These are phyloP conservation scores for Metschnikowia arizonensis DNA, from an alignment of 805 yeast genomes.

Conservation along the genomic window DNA sequence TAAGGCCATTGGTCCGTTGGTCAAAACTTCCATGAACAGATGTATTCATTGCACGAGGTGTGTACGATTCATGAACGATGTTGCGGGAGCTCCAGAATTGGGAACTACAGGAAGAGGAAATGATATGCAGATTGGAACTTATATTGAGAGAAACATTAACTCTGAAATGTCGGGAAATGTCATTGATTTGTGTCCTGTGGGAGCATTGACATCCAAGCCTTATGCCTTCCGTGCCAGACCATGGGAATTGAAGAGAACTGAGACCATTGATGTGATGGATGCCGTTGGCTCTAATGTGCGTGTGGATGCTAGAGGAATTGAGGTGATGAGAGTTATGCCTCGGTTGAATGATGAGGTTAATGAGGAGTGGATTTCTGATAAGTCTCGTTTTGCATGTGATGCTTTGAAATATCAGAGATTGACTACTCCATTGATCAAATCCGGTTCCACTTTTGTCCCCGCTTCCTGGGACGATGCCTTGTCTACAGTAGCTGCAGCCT, in stretches of 20 bases:
- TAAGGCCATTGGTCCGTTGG: conserved; percentile 84
- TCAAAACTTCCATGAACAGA: conserved; percentile 87
- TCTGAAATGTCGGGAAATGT: conserved; percentile 84
- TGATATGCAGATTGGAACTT: conserved; percentile 88
- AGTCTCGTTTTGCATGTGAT: conserved; percentile 80
- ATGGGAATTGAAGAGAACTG: conserved; percentile 89
- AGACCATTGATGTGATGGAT: conserved; percentile 78
- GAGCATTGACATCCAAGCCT: conserved; percentile 86
- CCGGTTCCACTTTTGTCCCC: conserved; percentile 62
- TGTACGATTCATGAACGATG: conserved; percentile 83
- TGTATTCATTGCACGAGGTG: conserved; percentile 92
- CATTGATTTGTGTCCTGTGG: conserved; percentile 86
- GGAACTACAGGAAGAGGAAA: conserved; percentile 90
- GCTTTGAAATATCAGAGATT: conserved; percentile 83
- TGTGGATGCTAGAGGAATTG: conserved; percentile 82
- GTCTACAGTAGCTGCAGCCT: conserved; percentile 61
- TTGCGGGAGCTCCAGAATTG: conserved; percentile 89
- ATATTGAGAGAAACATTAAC: conserved; percentile 78
- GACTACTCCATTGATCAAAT: conserved; percentile 72
- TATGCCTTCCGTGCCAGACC: conserved; percentile 92
- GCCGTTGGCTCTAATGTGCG: conserved; percentile 79
- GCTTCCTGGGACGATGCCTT: conserved; percentile 89
- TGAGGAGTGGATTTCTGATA: conserved; percentile 90
- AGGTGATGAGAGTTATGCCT: conserved; percentile 83
- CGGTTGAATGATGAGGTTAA: conserved; percentile 81